These are phyloP conservation scores for Carex scoparia DNA, from an alignment of 176 grass and related monocot species.

Conservation along the genomic window DNA sequence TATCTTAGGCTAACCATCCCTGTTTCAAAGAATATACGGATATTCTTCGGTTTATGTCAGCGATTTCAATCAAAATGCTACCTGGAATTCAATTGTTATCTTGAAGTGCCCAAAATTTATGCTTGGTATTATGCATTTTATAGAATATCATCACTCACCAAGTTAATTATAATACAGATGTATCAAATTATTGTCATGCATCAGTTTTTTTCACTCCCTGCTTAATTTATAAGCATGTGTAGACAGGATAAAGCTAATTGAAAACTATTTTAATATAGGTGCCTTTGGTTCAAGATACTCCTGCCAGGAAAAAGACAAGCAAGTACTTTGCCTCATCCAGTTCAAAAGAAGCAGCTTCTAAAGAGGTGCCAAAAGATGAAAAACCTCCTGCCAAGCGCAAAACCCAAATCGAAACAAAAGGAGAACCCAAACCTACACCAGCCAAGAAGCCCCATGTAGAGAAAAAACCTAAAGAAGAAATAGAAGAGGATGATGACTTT, in stretches of 20 bases:
- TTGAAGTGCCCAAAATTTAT: not conserved
- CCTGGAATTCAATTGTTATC: not conserved
- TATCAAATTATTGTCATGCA: not conserved
- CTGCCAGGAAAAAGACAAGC: slow-evolving; percentile 78
- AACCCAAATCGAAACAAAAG: slow-evolving; percentile 56
- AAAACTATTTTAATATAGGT: slow-evolving; percentile 29
- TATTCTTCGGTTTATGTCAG: not conserved
- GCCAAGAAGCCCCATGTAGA: slow-evolving; percentile 40
- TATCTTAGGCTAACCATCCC: not conserved
- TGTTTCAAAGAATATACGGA: not conserved
- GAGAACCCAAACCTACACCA: slow-evolving; percentile 46
- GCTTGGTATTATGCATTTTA: not conserved
- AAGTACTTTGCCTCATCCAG: slow-evolving; percentile 61
- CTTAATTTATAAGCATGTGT: not conserved
- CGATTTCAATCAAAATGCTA: not conserved
- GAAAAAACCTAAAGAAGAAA: slow-evolving; percentile 26
- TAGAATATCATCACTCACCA: not conserved
- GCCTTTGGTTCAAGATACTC: slow-evolving; percentile 43
- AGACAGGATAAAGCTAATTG: not conserved
- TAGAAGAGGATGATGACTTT: slow-evolving; percentile 61
- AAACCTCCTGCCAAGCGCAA: slow-evolving; percentile 35
- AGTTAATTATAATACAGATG: not conserved
- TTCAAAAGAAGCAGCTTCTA: slow-evolving; percentile 36
- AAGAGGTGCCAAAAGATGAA: slow-evolving; percentile 30
- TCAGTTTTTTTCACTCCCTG: slow-evolving; percentile 6